phyloP scores from a whole-genome alignment of 495 filamentous ascomycete genomes.

The Chaetomium fimeti region DNA sequence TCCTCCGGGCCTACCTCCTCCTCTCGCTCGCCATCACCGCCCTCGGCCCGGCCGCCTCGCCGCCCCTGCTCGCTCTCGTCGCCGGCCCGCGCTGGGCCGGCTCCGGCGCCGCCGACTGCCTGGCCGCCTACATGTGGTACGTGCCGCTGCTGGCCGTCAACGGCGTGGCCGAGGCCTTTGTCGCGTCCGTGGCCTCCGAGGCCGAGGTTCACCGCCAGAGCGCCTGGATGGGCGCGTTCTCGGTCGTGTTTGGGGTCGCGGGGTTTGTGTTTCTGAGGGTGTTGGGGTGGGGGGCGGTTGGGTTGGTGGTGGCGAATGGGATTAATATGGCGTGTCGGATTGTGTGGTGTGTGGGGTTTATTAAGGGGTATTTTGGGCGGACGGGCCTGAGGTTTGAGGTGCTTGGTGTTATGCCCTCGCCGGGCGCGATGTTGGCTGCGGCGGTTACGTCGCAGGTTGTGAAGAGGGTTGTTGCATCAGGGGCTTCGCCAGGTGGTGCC shows the following conservation, averaged over 20 bases:
- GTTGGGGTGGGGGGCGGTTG: constrained; percentile 66
- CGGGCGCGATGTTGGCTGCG: constrained; percentile 26
- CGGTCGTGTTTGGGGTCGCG: constrained; percentile 64
- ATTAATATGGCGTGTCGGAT: constrained; percentile 85
- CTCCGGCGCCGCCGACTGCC: constrained; percentile 58
- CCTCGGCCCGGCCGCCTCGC: constrained; percentile 70
- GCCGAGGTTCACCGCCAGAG: constrained; percentile 71
- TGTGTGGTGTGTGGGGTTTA: constrained; percentile 73
- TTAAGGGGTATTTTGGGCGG: constrained; percentile 58
- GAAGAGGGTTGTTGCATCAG: constrained; percentile 20
- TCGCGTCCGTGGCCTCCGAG: constrained; percentile 74
- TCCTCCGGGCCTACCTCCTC: constrained; percentile 64
- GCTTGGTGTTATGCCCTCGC: constrained; percentile 32
- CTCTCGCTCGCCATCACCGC: constrained; percentile 64
- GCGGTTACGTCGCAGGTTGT: constrained; percentile 29
- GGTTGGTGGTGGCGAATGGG: constrained; percentile 79
- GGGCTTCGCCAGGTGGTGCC: constrained; percentile 23
- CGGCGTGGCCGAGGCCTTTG: constrained; percentile 88
- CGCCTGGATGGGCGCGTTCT: constrained; percentile 78
- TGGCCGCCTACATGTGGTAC: constrained; percentile 83
- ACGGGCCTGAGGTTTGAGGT: constrained; percentile 37
- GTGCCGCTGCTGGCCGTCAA: constrained; percentile 91
- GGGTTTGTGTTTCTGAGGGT: constrained; percentile 69
- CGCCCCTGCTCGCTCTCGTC: constrained; percentile 66
- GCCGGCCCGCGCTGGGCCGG: constrained; percentile 72